Evolutionary conservation across 2,329 filamentous ascomycete genomes (phyloP).

Genomic region (Trichoderma guizhouense): DNA sequence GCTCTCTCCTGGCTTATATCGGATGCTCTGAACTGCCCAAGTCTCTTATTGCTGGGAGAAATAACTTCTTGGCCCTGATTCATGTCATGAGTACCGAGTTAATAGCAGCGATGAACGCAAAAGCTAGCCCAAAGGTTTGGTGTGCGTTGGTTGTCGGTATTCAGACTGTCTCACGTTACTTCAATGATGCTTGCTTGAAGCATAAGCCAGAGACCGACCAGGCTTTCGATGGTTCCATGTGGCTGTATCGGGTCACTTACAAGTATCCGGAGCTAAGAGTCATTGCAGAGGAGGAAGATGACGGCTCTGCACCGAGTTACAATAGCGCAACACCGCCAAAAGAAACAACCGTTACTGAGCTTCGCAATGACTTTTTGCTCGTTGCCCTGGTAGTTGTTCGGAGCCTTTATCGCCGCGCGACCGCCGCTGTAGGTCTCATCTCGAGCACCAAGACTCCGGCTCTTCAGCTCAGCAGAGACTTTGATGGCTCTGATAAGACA

Average conservation of each 20-base stretch:
- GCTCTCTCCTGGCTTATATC: slow-evolving; percentile 46
- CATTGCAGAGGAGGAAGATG: slow-evolving; percentile 19
- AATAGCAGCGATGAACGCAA: slow-evolving; percentile 33
- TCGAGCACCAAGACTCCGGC: slow-evolving; percentile 21
- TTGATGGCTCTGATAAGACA: slow-evolving; percentile 26
- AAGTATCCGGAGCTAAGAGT: slow-evolving; percentile 30
- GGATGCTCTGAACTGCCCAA: slow-evolving; percentile 44
- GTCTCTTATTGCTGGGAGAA: slow-evolving; percentile 28
- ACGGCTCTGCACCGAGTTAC: not conserved
- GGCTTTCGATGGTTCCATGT: slow-evolving; percentile 22
- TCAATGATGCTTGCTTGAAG: slow-evolving; percentile 40
- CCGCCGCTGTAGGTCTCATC: slow-evolving; percentile 27
- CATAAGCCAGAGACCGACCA: slow-evolving; percentile 24
- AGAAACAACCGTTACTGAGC: slow-evolving; percentile 26
- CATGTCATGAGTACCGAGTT: slow-evolving; percentile 37
- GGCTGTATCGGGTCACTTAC: slow-evolving; percentile 27
- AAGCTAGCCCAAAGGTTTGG: slow-evolving; percentile 34
- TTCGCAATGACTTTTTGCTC: slow-evolving; percentile 39
- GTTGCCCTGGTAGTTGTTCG: slow-evolving; percentile 37
- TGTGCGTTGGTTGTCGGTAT: slow-evolving; percentile 38
- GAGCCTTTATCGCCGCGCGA: slow-evolving; percentile 42
- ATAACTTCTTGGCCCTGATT: slow-evolving; percentile 41
- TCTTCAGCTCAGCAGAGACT: slow-evolving; percentile 34
- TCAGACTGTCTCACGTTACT: slow-evolving; percentile 35
- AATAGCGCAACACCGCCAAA: not conserved